Conservation (phyloP, 208 protist species). For the Herpetomonas tarakana region DNA sequence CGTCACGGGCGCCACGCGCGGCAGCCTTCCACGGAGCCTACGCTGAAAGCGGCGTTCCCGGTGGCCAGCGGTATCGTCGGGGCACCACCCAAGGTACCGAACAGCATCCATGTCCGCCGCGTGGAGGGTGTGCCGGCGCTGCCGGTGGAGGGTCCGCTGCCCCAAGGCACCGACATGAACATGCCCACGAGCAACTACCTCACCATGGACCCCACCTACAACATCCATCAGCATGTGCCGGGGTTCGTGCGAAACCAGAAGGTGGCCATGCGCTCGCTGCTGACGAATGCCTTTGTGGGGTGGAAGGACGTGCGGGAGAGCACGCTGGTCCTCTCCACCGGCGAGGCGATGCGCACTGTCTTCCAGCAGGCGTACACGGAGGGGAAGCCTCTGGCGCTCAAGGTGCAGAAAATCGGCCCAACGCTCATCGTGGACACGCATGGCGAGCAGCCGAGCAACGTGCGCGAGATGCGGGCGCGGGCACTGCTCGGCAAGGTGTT, state of each 20-base stretch:
- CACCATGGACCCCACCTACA: conserved; percentile 53
- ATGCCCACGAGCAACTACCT: conserved; percentile 70
- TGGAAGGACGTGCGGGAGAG: conserved; percentile 54
- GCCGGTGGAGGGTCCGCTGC: conserved; percentile 48
- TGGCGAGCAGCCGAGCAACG: conserved; percentile 26
- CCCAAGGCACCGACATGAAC: conserved; percentile 67
- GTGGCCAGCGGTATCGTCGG: conserved; percentile 7
- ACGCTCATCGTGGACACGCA: conserved; percentile 64
- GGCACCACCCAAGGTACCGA: conserved; percentile 12
- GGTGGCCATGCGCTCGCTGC: conserved; percentile 54
- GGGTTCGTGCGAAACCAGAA: conserved; percentile 68
- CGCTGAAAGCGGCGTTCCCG: too few species aligned
- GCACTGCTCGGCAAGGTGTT: conserved; percentile 74
- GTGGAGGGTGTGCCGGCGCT: conserved; percentile 60
- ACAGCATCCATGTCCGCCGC: conserved; percentile 54
- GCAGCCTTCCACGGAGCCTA: too few species aligned
- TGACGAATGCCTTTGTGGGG: conserved; percentile 46
- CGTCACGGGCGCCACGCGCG: too few species aligned
- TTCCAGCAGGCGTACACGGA: conserved; percentile 59
- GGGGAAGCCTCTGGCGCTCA: conserved; percentile 52
- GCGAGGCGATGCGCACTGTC: conserved; percentile 62
- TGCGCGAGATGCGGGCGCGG: conserved; percentile 50
- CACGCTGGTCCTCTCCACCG: conserved; percentile 59
- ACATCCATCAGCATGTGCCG: conserved; percentile 75
- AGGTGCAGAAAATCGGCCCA: conserved; percentile 58